These are phyloP conservation scores for Sporothrix euskadiensis DNA, from an alignment of 2,329 filamentous ascomycete genomes.

Conservation along the genomic window DNA sequence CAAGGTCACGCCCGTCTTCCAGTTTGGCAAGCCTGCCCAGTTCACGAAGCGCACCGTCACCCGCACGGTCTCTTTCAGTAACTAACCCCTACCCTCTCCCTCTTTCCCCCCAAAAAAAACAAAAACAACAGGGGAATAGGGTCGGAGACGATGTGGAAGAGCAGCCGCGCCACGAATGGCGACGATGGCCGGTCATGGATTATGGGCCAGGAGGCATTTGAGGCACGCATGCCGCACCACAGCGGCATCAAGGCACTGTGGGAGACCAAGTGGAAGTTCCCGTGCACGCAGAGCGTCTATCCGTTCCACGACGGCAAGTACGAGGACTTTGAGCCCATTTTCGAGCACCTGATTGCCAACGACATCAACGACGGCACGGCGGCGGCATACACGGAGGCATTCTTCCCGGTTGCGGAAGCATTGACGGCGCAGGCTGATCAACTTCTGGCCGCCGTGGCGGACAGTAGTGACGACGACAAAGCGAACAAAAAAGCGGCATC, in stretches of 20 bases:
- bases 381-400: constrained; percentile 63
- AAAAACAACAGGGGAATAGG: neutral
- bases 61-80: constrained; percentile 34
- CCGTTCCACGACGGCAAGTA: constrained; percentile 72
- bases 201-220: constrained; percentile 48
- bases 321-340: constrained; percentile 70
- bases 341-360: constrained; percentile 60
- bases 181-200: constrained; percentile 39
- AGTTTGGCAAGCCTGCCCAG: constrained; percentile 32
- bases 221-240: constrained; percentile 56
- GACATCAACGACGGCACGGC: constrained; percentile 66
- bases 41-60: constrained; percentile 41
- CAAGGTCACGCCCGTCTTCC: constrained; percentile 32
- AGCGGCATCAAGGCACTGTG: constrained; percentile 63
- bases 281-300: constrained; percentile 65
- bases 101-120: neutral
- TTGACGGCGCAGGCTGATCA: constrained; percentile 55
- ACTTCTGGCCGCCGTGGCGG: constrained; percentile 36
- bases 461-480: neutral
- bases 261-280: constrained; percentile 75
- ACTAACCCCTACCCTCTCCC: neutral
- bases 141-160: neutral
- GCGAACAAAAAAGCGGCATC: constrained; percentile 53
- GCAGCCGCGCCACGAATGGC: neutral
- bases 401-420: constrained; percentile 61